phyloP scores from a whole-genome alignment of 768 basidiomycete species.

The Melanogaster broomeanus region DNA sequence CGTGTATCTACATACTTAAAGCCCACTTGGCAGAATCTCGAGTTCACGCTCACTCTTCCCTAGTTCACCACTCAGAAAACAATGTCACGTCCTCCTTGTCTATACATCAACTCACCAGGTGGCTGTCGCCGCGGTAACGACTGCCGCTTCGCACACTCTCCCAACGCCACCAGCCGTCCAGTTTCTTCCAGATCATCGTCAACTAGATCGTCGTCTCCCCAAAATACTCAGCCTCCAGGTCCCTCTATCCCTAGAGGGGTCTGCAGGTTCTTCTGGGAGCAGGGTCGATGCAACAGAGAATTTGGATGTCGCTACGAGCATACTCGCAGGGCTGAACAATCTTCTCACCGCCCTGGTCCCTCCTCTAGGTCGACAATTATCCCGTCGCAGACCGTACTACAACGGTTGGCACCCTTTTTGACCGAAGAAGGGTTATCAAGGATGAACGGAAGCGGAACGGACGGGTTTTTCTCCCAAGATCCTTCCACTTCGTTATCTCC shows the following conservation, averaged over 20 bases:
- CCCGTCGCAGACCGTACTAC: conserved; percentile 18
- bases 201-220: conserved; percentile 5
- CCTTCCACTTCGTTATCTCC: conserved; percentile 39
- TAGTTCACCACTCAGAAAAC: neutral
- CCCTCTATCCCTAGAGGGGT: conserved; percentile 38
- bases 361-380: conserved; percentile 2
- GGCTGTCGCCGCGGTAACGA: conserved; percentile 48
- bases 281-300: conserved; percentile 46
- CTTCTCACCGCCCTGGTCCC: conserved; percentile 5
- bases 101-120: conserved; percentile 40
- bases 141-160: conserved; percentile 39
- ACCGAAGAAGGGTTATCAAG: conserved; percentile 47
- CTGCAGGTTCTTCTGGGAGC: conserved; percentile 50
- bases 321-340: conserved; percentile 10
- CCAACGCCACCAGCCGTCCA: conserved; percentile 18
- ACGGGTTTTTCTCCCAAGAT: conserved; percentile 42
- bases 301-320: conserved; percentile 49
- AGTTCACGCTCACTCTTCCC: neutral
- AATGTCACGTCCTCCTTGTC: conserved; percentile 38
- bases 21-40: neutral
- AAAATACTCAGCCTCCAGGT: conserved; percentile 5
- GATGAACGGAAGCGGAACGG: conserved; percentile 42
- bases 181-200: conserved; percentile 5
- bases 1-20: neutral
- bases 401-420: conserved; percentile 43